Evolutionary conservation across 345 rosid genomes (phyloP).

Genomic region (Eucalyptus melliodora): DNA sequence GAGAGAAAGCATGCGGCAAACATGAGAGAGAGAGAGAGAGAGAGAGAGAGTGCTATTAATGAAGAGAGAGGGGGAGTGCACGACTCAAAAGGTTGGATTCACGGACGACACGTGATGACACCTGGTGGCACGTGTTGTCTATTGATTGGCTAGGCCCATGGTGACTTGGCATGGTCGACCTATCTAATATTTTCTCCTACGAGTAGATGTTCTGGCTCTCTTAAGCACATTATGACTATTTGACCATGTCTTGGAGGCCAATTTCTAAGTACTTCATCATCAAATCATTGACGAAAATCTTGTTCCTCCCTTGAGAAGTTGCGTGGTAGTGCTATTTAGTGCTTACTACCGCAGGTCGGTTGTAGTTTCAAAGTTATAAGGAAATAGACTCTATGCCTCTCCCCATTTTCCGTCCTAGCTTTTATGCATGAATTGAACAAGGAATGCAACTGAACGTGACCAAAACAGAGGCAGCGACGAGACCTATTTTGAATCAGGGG

Average conservation of each 20-base stretch:
- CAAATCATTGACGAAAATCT: not conserved
- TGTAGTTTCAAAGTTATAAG: not conserved
- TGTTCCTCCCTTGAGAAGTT: not conserved
- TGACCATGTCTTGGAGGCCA: not conserved
- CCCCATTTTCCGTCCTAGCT: not conserved
- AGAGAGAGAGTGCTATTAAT: no score
- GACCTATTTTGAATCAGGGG: not conserved
- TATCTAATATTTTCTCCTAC: no score
- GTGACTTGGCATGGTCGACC: rapidly evolving
- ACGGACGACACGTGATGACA: no score
- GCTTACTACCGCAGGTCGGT: not conserved
- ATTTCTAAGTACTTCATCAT: not conserved
- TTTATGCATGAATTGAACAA: not conserved
- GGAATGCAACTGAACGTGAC: not conserved
- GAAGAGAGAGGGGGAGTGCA: no score
- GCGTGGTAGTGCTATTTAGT: not conserved
- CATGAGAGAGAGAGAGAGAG: no score
- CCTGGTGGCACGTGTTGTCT: no score
- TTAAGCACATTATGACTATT: not conserved
- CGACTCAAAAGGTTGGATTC: no score
- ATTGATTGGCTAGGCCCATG: no score
- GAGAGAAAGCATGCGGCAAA: no score
- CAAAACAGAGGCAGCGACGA: not conserved
- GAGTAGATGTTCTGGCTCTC: not conserved
- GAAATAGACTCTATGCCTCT: not conserved